Conservation (phyloP, 805 yeast genomes). For the Zygoascus bituminiphila region DNA sequence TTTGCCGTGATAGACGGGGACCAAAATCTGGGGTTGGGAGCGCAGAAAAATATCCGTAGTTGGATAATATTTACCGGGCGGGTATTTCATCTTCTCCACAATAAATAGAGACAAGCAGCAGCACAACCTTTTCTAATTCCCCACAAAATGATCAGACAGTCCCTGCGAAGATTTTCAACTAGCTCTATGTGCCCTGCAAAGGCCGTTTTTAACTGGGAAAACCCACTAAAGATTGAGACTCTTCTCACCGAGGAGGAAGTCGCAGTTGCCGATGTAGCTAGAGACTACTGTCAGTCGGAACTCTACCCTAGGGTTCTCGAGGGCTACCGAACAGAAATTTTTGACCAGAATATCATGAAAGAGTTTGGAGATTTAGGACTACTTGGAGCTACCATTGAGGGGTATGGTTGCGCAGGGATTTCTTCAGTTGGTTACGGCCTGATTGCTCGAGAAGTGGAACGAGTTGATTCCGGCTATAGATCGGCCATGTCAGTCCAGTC, state of each 20-base stretch:
- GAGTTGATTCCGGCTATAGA: slow-evolving; percentile 38
- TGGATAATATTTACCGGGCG: background rate
- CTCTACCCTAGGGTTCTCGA: slow-evolving; percentile 34
- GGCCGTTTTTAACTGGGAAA: slow-evolving; percentile 30
- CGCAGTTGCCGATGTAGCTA: slow-evolving; percentile 32
- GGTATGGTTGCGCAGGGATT: slow-evolving; percentile 39
- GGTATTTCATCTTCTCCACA: background rate
- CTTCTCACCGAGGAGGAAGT: slow-evolving; percentile 33
- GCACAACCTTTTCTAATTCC: background rate
- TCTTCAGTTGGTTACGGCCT: slow-evolving; percentile 36
- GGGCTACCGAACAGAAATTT: slow-evolving; percentile 33
- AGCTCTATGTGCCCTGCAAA: slow-evolving; percentile 5
- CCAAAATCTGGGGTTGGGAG: background rate
- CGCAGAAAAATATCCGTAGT: background rate
- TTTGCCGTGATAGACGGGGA: no score
- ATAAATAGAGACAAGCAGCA: background rate
- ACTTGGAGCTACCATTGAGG: slow-evolving; percentile 34
- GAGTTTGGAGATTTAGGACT: slow-evolving; percentile 37
- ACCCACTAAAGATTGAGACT: slow-evolving; percentile 30
- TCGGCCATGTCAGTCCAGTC: slow-evolving; percentile 39
- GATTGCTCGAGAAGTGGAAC: slow-evolving; percentile 37
- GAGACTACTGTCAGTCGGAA: slow-evolving; percentile 30
- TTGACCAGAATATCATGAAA: slow-evolving; percentile 29
- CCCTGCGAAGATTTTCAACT: slow-evolving; percentile 1
- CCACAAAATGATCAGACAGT: background rate